Evolutionary conservation across 202 grass and related monocot species (phyloP).

Genomic region (Saccharum hybrid): DNA sequence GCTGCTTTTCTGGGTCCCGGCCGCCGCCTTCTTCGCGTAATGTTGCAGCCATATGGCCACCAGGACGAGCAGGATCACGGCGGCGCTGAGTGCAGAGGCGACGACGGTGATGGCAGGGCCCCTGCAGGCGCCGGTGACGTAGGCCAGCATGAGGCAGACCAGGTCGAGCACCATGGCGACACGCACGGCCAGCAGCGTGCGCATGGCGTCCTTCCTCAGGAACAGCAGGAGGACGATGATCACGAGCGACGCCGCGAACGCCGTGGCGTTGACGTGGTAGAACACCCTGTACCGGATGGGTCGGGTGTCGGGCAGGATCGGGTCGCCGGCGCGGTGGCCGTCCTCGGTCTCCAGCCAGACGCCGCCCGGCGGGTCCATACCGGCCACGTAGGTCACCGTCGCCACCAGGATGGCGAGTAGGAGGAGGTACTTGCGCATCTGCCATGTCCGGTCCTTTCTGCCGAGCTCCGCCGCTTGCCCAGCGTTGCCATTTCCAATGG

Average conservation of each 20-base stretch:
- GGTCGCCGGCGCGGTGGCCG: background rate
- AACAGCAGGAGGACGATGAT: background rate
- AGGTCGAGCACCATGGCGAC: background rate
- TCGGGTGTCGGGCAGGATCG: background rate
- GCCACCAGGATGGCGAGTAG: background rate
- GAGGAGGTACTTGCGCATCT: background rate
- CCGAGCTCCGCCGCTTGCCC: background rate
- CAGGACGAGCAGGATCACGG: background rate
- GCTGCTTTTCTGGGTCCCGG: background rate
- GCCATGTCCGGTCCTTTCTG: background rate
- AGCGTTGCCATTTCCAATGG: too few relatives aligned
- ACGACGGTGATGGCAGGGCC: background rate
- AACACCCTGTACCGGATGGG: background rate
- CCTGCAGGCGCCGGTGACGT: constrained; percentile 1
- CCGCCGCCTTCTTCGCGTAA: background rate
- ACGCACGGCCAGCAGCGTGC: background rate
- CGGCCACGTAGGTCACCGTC: background rate
- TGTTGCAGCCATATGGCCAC: background rate
- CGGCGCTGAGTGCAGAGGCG: background rate
- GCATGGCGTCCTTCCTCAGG: background rate
- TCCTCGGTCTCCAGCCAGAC: background rate
- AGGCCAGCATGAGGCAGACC: background rate
- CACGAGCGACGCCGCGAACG: background rate
- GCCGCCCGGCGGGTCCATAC: background rate
- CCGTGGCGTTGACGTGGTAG: background rate